Base-by-base conservation (phyloP, 2,329 filamentous ascomycete genomes). In the Paraconiothyrium sp. region DNA sequence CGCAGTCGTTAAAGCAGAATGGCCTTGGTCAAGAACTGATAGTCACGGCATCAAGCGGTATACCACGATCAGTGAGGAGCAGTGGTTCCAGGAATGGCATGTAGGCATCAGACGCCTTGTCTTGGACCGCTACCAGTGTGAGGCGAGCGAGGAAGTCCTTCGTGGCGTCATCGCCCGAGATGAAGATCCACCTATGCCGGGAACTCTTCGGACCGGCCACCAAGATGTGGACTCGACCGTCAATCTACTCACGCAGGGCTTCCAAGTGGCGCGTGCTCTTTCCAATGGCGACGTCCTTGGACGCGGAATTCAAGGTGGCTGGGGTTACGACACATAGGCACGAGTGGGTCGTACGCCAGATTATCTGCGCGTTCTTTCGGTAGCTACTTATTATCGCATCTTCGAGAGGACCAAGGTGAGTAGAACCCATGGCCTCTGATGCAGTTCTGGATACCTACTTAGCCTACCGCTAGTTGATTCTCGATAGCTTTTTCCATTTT, bases 81-180 rank as follows among this genome's bases (percentile, higher is more conserved):
- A 88, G 63, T 90, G 88, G 86, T 87, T 88, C 66, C 84, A 86
- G 60, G 77, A 86, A 59, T 92, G 90, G 88, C 83, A 82, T 9
- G 80, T 84, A 5, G 84, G 87, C 2, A 86, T 93, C 55, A 80
- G 82, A 61, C 82, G 83, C 48, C 86, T 89, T 10, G 86, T 89
- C 1, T 72, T 90, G 58, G 84, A 85, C 56, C 83, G 86, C 60
- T 83, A 84, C 41, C 83, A 88, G 69, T 83, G 83, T 3, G 79
- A 81, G 24, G 79, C 91, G 16, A 85, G 85, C 41, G 86, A 88
- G 52, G 70, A 75, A 22, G 64, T 72, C 55, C 67, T 78, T 63
- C 60, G 63, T 16, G 71, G 70, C 2, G 74, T 78, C 1, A 68
- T 69, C 43, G 70, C 62, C 39, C 67, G 75, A 11, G 62, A 68